Evolutionary conservation across 257 asterid genomes (phyloP), one percentile per base, ranked within the genome.

Genomic region (Perilla frutescens): DNA sequence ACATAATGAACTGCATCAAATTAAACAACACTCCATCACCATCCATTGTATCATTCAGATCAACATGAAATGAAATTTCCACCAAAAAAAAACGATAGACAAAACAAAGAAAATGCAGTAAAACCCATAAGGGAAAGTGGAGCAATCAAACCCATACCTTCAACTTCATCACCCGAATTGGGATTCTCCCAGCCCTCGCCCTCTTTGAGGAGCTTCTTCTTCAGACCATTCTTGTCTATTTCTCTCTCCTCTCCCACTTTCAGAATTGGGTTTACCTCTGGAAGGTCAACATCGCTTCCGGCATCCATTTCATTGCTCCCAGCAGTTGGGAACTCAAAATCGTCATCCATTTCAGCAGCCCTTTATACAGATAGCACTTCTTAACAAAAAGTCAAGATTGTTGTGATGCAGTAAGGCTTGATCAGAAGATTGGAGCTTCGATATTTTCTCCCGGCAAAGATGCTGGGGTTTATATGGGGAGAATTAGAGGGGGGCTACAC

Each of bases 1-100:
- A 82, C 88, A 65, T 82, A 84, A 77, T 84, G 91, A 73, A 87
- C 91, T 87, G 88, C 85, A 80, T 6, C 61, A 71, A 63, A 47
- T 40, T 51, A 78, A 70, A 68, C 66, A 78, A 3, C n/a, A 43
- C 49, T 53, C 64, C 54, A 39, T 65, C 7, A 72, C 31, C 56
- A 79, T 1, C 26, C 26, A 20, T 20, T 9, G 32, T 5, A 66
- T 56, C 58, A 40, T 64, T 45, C 32, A 47, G 0, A 32, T 14
- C 10, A 51, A 9, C 32, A 47, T 9, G 14, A 59, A 59, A 12
- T 11, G 8, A 31, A 31, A 55, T 55, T 29, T 8, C 49, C 49
- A 47, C n/a, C 51, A 47, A 47, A 11, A 44, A 43, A 6, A 6
- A 8, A 43, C 9, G 7, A 43, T 7, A 8, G 3, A 43, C 37